Conservation (phyloP, 176 grass and related monocot genomes). For the sorghum (Sorghum bicolor) region DNA sequence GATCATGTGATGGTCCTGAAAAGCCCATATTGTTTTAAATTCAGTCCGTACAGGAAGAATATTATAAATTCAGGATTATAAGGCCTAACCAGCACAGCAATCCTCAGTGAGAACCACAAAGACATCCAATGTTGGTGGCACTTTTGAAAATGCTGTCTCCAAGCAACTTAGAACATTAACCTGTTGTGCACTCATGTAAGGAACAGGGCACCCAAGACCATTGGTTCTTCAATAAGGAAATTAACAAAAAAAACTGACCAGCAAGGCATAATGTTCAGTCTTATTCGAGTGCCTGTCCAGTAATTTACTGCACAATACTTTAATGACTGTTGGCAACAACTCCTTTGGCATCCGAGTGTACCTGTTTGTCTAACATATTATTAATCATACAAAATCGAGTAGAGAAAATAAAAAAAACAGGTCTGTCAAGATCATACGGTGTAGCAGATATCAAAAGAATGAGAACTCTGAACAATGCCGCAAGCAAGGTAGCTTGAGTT, state of each 20-base stretch:
- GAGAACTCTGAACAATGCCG: slow-evolving; percentile 68
- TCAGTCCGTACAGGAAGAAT: not conserved
- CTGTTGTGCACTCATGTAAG: slow-evolving; percentile 46
- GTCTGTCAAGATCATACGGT: slow-evolving; percentile 58
- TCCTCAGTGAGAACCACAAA: slow-evolving; percentile 62
- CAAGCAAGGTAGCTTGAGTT: slow-evolving; percentile 60
- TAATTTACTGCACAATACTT: slow-evolving; percentile 52
- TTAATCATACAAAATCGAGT: slow-evolving; percentile 24
- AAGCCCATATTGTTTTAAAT: slow-evolving; percentile 2
- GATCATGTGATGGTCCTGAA: slow-evolving; percentile 40
- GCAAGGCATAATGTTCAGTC: slow-evolving; percentile 62
- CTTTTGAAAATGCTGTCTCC: slow-evolving; percentile 75
- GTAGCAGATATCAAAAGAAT: slow-evolving; percentile 86
- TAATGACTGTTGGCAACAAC: slow-evolving; percentile 69
- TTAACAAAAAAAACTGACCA: slow-evolving; percentile 61
- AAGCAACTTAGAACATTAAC: slow-evolving; percentile 89
- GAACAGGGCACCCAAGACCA: not conserved
- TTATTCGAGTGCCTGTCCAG: slow-evolving; percentile 41
- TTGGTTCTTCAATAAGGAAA: slow-evolving; percentile 6
- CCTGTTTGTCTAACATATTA: slow-evolving; percentile 43
- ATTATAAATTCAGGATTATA: slow-evolving; percentile 31
- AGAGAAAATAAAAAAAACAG: slow-evolving; percentile 19
- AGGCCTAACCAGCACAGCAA: slow-evolving; percentile 47
- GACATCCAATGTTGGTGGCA: slow-evolving; percentile 64
- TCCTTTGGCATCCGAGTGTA: slow-evolving; percentile 83